phyloP scores from a whole-genome alignment of 2,329 filamentous ascomycete species.

The Leptodontidium sp. region DNA sequence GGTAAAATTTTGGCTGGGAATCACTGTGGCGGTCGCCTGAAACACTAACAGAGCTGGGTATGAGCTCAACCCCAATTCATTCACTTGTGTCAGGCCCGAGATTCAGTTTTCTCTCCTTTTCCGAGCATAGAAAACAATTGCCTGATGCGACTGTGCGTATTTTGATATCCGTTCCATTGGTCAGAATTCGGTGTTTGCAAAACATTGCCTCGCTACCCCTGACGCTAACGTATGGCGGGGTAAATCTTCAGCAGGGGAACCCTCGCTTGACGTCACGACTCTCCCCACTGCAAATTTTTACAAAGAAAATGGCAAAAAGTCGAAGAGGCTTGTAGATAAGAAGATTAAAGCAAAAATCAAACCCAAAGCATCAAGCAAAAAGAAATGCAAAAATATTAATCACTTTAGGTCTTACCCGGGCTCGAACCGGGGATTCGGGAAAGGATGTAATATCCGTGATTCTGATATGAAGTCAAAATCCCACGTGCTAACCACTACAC shows the following conservation, averaged over 20 bases:
- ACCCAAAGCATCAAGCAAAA: too few relatives aligned
- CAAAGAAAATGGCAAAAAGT: background rate
- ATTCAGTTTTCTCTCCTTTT: too few relatives aligned
- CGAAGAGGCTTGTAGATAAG: background rate
- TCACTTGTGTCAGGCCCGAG: too few relatives aligned
- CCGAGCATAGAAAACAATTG: too few relatives aligned
- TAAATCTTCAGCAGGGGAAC: background rate
- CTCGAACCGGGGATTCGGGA: slow-evolving; percentile 19
- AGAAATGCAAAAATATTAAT: background rate
- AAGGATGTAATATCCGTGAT: slow-evolving; percentile 1
- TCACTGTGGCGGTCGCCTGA: too few relatives aligned
- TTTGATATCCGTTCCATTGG: too few relatives aligned
- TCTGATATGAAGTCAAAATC: slow-evolving; percentile 14
- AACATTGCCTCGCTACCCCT: slow-evolving; percentile 1
- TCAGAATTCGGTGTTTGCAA: too few relatives aligned
- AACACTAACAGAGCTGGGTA: too few relatives aligned
- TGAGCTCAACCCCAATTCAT: too few relatives aligned
- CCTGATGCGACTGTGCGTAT: too few relatives aligned
- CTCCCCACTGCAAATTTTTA: slow-evolving; percentile 10
- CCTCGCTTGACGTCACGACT: slow-evolving; percentile 10
- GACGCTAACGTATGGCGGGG: background rate
- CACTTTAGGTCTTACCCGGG: slow-evolving; percentile 12
- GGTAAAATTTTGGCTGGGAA: too few relatives aligned
- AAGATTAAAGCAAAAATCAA: background rate
- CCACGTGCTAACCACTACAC: slow-evolving; percentile 20